Base-by-base conservation (phyloP, 805 yeast genomes). In the Metschnikowia lachancei region DNA sequence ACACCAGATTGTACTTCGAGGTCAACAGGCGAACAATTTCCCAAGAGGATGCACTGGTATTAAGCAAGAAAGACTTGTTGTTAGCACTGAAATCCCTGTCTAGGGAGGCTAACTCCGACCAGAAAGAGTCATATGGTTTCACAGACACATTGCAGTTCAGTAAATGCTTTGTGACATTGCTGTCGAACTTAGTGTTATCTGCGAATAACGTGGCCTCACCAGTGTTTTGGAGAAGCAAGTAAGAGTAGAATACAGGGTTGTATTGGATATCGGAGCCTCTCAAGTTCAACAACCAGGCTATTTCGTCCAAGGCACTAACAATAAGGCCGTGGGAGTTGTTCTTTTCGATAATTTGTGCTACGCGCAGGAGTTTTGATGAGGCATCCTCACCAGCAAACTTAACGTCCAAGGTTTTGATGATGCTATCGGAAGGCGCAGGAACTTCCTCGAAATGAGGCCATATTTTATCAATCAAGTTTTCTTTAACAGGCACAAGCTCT, bases 381-480 rank as follows among this genome's bases (percentile, higher is more conserved):
- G 80, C 77, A 1, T 76, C 60, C 62, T 81, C 85, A 38, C 98
- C 99, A 5, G 87, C 69, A 61, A 63, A 84, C 51, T 80, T 69
- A 3, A 65, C 58, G 41, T 73, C 78, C 45, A 88, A 74, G 20
- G 72, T 62, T 29, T 74, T 63, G 39, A 91, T 71, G 37, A 74
- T 75, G 13, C 71, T 60, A 19, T 80, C 73, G 46, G 87, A 70
- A 10, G 56, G 24, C 4, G 55, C 59, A 19, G 97, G 97, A 7
- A 71, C 56, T 18, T 74, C 74, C 67, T 88, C 92, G 57, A 81
- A 82, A 10, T 70, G 56, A 6, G 69, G 67, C 96, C 96, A 90
- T 16, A 90, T 82, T 20, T 59, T 56, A 56, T 88, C 97, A 26
- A 94, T 70, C 55, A 94, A 72, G 62, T 92, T 92, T 13, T 70